phyloP scores from a whole-genome alignment of 192 early-diverging fungal genomes.

The Chytriomyces sp. region DNA sequence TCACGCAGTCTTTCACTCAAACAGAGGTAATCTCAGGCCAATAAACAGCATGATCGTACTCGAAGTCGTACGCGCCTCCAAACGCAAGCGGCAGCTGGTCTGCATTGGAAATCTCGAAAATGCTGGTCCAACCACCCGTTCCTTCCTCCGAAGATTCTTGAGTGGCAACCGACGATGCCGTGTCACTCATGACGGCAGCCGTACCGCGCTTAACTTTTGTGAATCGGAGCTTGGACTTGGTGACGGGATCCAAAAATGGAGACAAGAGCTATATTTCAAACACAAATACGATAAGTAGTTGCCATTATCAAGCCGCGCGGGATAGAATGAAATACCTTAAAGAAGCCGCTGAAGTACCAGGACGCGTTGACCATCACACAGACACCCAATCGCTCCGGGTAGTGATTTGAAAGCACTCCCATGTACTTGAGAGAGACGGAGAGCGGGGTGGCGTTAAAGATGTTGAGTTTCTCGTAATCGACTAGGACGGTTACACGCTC shows the following conservation, averaged over 20 bases:
- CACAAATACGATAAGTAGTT: not conserved
- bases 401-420: slow-evolving; percentile 81
- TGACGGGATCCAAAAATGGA: slow-evolving; percentile 89
- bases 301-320: not conserved
- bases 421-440: slow-evolving; percentile 59
- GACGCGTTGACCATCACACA: slow-evolving; percentile 73
- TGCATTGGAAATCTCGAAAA: slow-evolving; percentile 51
- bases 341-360: slow-evolving; percentile 85
- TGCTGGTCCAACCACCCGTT: slow-evolving; percentile 49
- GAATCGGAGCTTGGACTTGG: slow-evolving; percentile 79
- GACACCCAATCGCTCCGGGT: slow-evolving; percentile 79
- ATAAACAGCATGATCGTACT: slow-evolving; percentile 57
- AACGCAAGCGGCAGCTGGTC: slow-evolving; percentile 70
- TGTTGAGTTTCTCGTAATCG: slow-evolving; percentile 77
- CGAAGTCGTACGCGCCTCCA: slow-evolving; percentile 75
- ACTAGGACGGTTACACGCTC: slow-evolving; percentile 68
- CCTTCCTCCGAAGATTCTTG: not conserved
- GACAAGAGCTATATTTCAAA: slow-evolving; percentile 45
- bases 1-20: not conserved
- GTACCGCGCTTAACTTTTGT: slow-evolving; percentile 59
- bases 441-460: slow-evolving; percentile 65
- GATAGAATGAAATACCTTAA: slow-evolving; percentile 44
- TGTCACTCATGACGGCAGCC: not conserved
- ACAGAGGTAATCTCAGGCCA: slow-evolving; percentile 4
- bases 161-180: not conserved